Percentiles rank a stretch among this genome's conserved stretches.
Conservation (phyloP, 305 asterid genomes). For the Fraxinus sp. region DNA sequence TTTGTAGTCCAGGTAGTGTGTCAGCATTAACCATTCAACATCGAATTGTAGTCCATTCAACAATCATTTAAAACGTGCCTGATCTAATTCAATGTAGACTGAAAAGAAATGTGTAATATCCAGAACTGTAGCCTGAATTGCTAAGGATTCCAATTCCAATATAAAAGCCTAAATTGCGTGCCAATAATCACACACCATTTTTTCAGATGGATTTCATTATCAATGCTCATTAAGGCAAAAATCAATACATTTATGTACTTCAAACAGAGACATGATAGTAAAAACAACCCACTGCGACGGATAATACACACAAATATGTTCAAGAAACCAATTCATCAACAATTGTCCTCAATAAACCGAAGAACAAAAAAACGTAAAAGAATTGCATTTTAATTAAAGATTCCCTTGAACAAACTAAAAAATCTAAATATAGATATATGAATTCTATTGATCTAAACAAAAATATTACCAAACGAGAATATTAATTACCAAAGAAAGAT, state of each 20-base stretch:
- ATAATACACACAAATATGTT: background rate
- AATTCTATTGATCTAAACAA: too few species aligned
- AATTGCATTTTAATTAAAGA: constrained; percentile 9
- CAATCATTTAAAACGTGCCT: background rate
- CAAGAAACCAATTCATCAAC: background rate
- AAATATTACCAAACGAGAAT: background rate
- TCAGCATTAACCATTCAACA: background rate
- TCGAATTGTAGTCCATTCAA: background rate
- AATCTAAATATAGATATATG: background rate
- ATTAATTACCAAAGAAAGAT: constrained; percentile 11
- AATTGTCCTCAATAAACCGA: background rate
- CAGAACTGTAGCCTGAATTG: background rate
- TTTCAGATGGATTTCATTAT: background rate
- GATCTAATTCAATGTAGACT: background rate
- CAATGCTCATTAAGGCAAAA: background rate
- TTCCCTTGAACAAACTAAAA: background rate
- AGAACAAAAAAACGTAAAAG: constrained; percentile 7
- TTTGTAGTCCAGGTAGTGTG: background rate
- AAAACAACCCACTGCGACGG: background rate
- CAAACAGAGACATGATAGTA: background rate
- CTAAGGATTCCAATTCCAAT: background rate
- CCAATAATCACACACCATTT: background rate
- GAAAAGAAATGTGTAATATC: background rate
- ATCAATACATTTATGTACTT: background rate
- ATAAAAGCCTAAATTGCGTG: background rate